Conservation (phyloP, 148 eudicot genomes). For the Vaccinium corymbosum region DNA sequence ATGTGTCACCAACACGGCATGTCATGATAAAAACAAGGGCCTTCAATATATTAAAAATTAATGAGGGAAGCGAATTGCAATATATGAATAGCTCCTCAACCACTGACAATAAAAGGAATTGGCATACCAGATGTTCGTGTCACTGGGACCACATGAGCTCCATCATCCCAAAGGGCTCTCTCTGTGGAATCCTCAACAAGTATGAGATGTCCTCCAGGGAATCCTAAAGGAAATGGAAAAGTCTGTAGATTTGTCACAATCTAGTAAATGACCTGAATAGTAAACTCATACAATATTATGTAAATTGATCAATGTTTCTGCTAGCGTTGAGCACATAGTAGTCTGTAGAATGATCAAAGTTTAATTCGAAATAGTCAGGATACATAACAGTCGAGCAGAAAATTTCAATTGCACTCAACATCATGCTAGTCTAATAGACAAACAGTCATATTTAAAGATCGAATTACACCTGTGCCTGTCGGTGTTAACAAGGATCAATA, state of each 20-base stretch:
- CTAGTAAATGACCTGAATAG: conserved; percentile 58
- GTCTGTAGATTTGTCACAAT: background rate
- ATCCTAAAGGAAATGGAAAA: conserved; percentile 39
- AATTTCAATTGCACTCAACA: background rate
- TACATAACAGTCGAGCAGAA: background rate
- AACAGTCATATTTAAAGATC: background rate
- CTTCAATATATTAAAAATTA: background rate
- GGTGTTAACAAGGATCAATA: background rate
- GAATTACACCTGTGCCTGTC: background rate
- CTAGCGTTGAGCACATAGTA: too few relatives aligned
- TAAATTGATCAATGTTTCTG: too few relatives aligned
- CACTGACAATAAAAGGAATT: background rate
- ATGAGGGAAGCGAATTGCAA: conserved; percentile 2
- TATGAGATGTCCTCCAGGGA: conserved; percentile 89
- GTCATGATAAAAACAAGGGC: background rate
- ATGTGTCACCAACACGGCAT: background rate
- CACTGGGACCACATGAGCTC: conserved; percentile 24
- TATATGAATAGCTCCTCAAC: background rate
- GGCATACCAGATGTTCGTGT: too few relatives aligned
- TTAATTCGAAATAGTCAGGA: background rate
- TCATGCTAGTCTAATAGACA: background rate
- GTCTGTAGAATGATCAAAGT: background rate
- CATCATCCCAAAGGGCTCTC: conserved; percentile 96
- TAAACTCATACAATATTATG: background rate
- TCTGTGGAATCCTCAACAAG: conserved; percentile 92